Percentiles rank a stretch among this genome's conserved stretches.
phyloP scores from a whole-genome alignment of 495 filamentous ascomycete species.

The Annulohypoxylon maeteangense region DNA sequence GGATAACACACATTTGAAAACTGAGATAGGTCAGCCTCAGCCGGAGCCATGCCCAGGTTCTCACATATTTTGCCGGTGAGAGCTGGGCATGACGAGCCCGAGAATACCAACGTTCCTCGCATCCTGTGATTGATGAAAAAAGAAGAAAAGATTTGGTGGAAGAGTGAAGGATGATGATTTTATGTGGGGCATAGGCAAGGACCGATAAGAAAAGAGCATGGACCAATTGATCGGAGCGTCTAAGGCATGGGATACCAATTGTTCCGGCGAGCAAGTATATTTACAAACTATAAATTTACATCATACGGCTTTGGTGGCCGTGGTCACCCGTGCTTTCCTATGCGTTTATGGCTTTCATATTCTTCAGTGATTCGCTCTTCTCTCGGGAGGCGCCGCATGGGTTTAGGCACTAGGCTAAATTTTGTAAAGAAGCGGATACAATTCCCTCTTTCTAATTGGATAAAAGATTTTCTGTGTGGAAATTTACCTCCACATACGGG shows the following conservation, averaged over 20 bases:
- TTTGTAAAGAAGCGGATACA: conserved; percentile 8
- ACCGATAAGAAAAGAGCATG: conserved; percentile 32
- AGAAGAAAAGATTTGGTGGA: conserved; percentile 44
- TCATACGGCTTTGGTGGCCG: background rate
- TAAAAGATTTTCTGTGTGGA: background rate
- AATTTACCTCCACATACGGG: background rate
- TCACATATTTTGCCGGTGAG: conserved; percentile 68
- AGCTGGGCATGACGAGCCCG: conserved; percentile 66
- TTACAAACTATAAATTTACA: background rate
- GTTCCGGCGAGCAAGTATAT: background rate
- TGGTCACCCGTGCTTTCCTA: conserved; percentile 1
- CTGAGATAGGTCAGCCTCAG: conserved; percentile 67
- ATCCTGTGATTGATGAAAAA: conserved; percentile 52
- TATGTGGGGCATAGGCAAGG: conserved; percentile 34
- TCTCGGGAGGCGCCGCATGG: conserved; percentile 12
- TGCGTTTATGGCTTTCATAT: background rate
- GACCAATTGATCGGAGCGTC: conserved; percentile 16
- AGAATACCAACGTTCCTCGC: conserved; percentile 67
- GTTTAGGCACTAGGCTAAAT: conserved; percentile 27
- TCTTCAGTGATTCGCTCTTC: conserved; percentile 17
- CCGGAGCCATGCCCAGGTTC: conserved; percentile 67
- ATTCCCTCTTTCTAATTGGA: conserved; percentile 25
- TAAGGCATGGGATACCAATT: conserved; percentile 9
- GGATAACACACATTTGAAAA: conserved; percentile 65
- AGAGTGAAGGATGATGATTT: conserved; percentile 44